Conservation (phyloP, 1,284 basidiomycete species). For the Tilletiopsis washingtonensis region DNA sequence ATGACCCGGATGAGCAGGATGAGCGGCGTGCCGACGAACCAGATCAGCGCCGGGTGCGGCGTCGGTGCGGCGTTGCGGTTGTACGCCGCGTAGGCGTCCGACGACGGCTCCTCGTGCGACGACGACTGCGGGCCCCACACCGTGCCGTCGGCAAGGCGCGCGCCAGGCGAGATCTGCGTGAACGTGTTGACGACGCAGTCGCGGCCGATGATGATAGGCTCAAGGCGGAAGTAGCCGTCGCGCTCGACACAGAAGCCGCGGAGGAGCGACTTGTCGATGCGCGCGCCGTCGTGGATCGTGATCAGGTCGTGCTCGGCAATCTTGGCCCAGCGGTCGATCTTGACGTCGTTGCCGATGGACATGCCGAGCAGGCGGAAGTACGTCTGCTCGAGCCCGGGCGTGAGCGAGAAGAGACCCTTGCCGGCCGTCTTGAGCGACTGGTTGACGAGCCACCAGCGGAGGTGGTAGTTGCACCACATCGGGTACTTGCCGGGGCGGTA, state of each 20-base stretch:
- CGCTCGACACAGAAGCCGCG: constrained; percentile 47
- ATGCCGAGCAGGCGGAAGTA: constrained; percentile 46
- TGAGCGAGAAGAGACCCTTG: constrained; percentile 43
- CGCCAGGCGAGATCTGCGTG: constrained; percentile 46
- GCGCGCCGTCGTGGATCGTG: constrained; percentile 45
- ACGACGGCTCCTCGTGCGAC: constrained; percentile 44
- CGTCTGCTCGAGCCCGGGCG: constrained; percentile 34
- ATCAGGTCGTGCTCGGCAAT: constrained; percentile 45
- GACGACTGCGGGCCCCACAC: constrained; percentile 47
- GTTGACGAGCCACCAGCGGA: constrained; percentile 48
- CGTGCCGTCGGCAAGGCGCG: constrained; percentile 43
- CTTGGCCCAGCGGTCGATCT: constrained; percentile 41
- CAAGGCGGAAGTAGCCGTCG: constrained; percentile 45
- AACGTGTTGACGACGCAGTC: constrained; percentile 48
- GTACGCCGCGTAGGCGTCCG: constrained; percentile 45
- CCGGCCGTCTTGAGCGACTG: constrained; percentile 45
- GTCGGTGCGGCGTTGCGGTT: constrained; percentile 38
- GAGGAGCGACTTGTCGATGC: constrained; percentile 44
- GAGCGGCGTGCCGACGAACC: constrained; percentile 40
- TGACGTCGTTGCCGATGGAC: constrained; percentile 43
- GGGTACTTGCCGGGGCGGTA: constrained; percentile 46
- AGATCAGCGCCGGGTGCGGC: constrained; percentile 36
- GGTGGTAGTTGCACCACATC: constrained; percentile 48
- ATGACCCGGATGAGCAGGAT: constrained; percentile 31
- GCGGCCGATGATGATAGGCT: constrained; percentile 45